Conservation (phyloP, 805 yeast species). For the Lachancea cidri region DNA sequence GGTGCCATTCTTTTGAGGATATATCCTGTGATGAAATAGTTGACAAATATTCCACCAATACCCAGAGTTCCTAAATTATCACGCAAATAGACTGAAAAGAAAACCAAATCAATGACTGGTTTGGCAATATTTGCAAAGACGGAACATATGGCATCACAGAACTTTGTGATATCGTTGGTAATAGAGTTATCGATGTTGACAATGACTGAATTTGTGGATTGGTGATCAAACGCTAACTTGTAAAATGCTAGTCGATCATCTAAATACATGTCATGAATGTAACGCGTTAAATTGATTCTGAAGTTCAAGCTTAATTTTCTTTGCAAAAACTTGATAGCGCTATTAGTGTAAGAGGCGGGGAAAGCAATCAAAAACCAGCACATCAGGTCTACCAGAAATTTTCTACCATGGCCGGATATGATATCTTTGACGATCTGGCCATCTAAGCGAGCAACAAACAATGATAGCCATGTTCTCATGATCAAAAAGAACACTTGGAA, state of each 20-base stretch:
- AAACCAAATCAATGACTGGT: conserved; percentile 79
- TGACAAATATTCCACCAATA: conserved; percentile 70
- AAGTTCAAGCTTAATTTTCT: conserved; percentile 74
- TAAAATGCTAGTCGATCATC: conserved; percentile 78
- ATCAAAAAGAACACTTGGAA: conserved; percentile 72
- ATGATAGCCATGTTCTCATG: conserved; percentile 80
- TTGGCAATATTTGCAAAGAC: conserved; percentile 86
- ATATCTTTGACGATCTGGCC: conserved; percentile 89
- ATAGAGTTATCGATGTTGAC: conserved; percentile 76
- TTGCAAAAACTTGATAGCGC: conserved; percentile 79
- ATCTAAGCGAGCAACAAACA: conserved; percentile 81
- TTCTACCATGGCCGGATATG: conserved; percentile 71
- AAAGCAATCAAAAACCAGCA: conserved; percentile 89
- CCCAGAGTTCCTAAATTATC: conserved; percentile 87
- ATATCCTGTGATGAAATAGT: conserved; percentile 76
- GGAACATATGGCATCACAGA: conserved; percentile 75
- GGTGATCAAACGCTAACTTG: conserved; percentile 61
- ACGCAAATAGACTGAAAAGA: conserved; percentile 77
- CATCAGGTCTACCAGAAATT: conserved; percentile 68
- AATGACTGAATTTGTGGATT: conserved; percentile 36
- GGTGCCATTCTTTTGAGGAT: conserved; percentile 73
- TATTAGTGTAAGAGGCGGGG: conserved; percentile 89
- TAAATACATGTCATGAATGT: conserved; percentile 84
- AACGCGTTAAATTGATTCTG: conserved; percentile 76
- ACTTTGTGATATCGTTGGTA: conserved; percentile 76